These are phyloP conservation scores for Kwoniella sp. DNA, from an alignment of 768 basidiomycete genomes.

Conservation along the genomic window DNA sequence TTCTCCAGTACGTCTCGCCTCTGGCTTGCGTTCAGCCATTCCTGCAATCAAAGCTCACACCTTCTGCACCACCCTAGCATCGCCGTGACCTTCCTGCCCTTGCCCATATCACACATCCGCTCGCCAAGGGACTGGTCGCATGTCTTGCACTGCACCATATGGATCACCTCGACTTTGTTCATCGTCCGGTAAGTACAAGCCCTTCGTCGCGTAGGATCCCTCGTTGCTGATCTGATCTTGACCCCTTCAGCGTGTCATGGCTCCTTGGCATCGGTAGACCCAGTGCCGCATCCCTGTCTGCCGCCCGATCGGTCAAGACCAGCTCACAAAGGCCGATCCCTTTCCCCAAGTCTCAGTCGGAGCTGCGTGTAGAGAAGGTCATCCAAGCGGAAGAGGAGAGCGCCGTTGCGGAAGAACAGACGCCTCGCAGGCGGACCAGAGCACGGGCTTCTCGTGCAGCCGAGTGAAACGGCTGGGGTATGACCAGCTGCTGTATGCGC, in stretches of 20 bases:
- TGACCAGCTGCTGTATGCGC: too few relatives aligned
- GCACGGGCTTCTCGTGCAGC: too few relatives aligned
- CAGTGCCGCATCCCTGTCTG: constrained; percentile 3
- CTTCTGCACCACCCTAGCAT: constrained; percentile 16
- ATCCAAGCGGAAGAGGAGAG: not conserved
- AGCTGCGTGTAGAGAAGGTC: constrained; percentile 5
- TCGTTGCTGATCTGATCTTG: not conserved
- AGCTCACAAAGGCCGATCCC: constrained; percentile 9
- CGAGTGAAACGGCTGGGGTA: too few relatives aligned
- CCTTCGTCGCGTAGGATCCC: not conserved
- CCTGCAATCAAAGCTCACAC: not conserved
- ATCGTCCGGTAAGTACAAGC: constrained; percentile 6
- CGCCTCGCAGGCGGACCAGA: too few relatives aligned
- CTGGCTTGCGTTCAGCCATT: too few relatives aligned
- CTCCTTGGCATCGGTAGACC: constrained; percentile 6
- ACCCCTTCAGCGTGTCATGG: constrained; percentile 1
- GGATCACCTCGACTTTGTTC: constrained; percentile 41
- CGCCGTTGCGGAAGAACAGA: not conserved
- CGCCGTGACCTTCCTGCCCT: constrained; percentile 33
- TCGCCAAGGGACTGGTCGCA: constrained; percentile 38
- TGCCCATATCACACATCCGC: constrained; percentile 36
- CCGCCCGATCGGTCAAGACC: not conserved
- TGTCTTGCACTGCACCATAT: constrained; percentile 42
- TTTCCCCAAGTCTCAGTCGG: constrained; percentile 7
- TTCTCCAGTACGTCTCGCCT: constrained; percentile 20